Conservation (phyloP, 768 basidiomycete species). For the Sarcomyxa edulis region DNA sequence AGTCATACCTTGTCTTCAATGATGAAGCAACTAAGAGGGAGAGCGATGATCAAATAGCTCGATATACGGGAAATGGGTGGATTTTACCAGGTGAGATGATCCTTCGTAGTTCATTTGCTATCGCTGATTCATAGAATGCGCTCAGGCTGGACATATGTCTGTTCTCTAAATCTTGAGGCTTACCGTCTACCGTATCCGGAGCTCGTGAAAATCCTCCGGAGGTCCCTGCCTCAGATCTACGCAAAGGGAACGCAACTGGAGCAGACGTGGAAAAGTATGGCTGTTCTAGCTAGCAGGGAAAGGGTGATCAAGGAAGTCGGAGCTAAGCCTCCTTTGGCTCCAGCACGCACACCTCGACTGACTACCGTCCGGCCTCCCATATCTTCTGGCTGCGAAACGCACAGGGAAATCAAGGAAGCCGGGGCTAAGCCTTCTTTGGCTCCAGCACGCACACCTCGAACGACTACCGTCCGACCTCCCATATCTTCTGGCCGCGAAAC, state of each 20-base stretch:
- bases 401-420: too few species aligned
- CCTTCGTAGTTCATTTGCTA: neutral
- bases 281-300: too few species aligned
- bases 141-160: constrained; percentile 47
- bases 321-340: too few species aligned
- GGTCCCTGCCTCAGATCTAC: constrained; percentile 17
- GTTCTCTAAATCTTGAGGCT: constrained; percentile 29
- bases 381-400: too few species aligned
- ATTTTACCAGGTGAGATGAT: constrained; percentile 26
- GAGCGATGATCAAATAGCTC: too few species aligned
- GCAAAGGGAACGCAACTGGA: constrained; percentile 16
- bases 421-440: too few species aligned
- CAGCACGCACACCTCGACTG: too few species aligned
- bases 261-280: constrained; percentile 11
- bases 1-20: constrained; percentile 13
- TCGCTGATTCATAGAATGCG: neutral
- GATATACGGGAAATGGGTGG: constrained; percentile 13
- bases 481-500: too few species aligned
- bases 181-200: constrained; percentile 39
- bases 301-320: too few species aligned
- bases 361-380: too few species aligned
- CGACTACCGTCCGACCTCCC: too few species aligned
- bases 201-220: constrained; percentile 32
- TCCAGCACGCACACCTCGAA: too few species aligned
- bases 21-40: constrained; percentile 16